Evolutionary conservation across 176 grass and related monocot genomes (phyloP).

Genomic region (Tillandsia leiboldiana): DNA sequence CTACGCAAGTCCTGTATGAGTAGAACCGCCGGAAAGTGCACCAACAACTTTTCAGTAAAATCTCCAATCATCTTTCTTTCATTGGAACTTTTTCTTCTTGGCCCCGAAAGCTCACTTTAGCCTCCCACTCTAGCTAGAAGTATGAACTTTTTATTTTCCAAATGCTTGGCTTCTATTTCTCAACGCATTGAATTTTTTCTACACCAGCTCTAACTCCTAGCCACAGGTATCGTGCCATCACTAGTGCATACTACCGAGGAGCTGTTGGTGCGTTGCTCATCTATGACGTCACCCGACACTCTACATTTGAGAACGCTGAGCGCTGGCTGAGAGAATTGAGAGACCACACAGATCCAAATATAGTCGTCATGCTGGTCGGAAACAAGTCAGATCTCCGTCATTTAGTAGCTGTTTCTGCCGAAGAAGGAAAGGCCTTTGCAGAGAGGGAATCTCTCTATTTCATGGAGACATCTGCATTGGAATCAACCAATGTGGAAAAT

Average conservation of each 20-base stretch:
- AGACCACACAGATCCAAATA: constrained; percentile 86
- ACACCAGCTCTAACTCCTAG: constrained; percentile 8
- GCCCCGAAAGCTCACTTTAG: no score
- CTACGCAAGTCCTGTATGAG: no score
- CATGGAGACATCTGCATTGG: constrained; percentile 84
- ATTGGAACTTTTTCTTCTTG: no score
- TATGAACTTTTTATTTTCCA: no score
- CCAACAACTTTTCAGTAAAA: no score
- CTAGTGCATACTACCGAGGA: constrained; percentile 86
- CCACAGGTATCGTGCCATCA: constrained; percentile 77
- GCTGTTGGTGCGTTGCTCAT: constrained; percentile 74
- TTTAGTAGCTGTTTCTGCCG: constrained; percentile 58
- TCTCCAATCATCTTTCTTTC: no score
- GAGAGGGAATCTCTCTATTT: constrained; percentile 80
- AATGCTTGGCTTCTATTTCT: neutral
- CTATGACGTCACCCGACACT: constrained; percentile 71
- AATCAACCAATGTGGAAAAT: constrained; percentile 76
- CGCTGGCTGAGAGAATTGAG: constrained; percentile 79
- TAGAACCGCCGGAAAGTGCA: no score
- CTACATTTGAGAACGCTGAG: constrained; percentile 72
- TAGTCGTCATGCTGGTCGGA: constrained; percentile 84
- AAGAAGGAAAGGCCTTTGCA: constrained; percentile 62
- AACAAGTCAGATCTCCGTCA: constrained; percentile 89
- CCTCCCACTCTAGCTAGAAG: no score
- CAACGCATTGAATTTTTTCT: neutral